phyloP scores from a whole-genome alignment of 129 eudicot species.

The Artemisia argyi region DNA sequence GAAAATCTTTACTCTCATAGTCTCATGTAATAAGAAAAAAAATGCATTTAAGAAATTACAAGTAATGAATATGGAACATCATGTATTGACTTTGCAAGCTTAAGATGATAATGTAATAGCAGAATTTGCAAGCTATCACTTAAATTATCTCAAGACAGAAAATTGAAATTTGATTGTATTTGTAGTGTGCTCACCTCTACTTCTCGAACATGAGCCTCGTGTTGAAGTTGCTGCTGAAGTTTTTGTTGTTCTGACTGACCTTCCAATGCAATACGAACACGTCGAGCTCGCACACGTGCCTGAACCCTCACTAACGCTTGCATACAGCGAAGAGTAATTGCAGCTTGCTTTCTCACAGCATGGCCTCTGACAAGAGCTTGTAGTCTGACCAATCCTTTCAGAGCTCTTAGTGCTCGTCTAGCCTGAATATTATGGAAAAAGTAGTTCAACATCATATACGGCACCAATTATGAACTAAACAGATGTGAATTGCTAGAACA shows the following conservation, averaged over 20 bases:
- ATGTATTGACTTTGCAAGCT: too few relatives aligned
- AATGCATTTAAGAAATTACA: not conserved
- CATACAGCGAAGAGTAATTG: slow-evolving; percentile 94
- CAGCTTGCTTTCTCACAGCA: slow-evolving; percentile 98
- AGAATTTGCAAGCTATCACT: too few relatives aligned
- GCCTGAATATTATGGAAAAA: slow-evolving; percentile 50
- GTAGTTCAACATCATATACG: slow-evolving; percentile 18
- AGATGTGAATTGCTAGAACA: not conserved
- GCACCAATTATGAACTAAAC: not conserved
- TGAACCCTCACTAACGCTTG: slow-evolving; percentile 97
- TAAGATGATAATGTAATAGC: too few relatives aligned
- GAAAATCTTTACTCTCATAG: too few relatives aligned
- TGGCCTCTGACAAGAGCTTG: slow-evolving; percentile 97
- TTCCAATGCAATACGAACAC: slow-evolving; percentile 82
- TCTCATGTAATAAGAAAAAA: not conserved
- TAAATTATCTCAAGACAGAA: too few relatives aligned
- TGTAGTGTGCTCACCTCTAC: slow-evolving; percentile 55
- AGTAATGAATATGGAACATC: not conserved
- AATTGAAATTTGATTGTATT: too few relatives aligned
- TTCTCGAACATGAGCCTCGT: slow-evolving; percentile 85
- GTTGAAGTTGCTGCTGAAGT: slow-evolving; percentile 71
- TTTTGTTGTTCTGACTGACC: slow-evolving; percentile 65
- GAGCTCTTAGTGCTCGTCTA: slow-evolving; percentile 82
- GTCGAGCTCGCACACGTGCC: slow-evolving; percentile 97
- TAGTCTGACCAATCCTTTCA: slow-evolving; percentile 91